Evolutionary conservation across 768 basidiomycete genomes (phyloP).

Genomic region (Leccinum aurantiacum): DNA sequence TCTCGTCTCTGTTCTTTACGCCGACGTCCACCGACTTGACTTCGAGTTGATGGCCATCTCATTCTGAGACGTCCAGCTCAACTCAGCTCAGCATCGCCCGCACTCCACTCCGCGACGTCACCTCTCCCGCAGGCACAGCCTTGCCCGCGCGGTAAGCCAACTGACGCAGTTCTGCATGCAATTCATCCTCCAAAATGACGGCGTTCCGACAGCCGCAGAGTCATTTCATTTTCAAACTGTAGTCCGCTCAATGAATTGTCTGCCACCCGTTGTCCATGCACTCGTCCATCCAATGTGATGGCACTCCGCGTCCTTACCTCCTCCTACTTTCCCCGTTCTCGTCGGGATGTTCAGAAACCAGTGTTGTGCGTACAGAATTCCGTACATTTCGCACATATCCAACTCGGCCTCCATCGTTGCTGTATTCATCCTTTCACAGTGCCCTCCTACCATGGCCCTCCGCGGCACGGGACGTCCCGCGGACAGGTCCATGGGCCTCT

Average conservation of each 20-base stretch:
- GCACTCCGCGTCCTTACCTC: slow-evolving; percentile 7
- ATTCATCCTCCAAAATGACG: slow-evolving; percentile 25
- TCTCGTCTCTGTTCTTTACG: slow-evolving; percentile 1
- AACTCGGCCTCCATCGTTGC: neutral
- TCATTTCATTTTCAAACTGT: slow-evolving; percentile 29
- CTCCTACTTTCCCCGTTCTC: slow-evolving; percentile 17
- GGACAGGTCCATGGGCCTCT: slow-evolving; percentile 26
- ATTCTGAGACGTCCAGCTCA: neutral
- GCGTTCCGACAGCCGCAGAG: slow-evolving; percentile 24
- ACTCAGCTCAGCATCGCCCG: slow-evolving; percentile 1
- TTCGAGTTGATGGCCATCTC: slow-evolving; percentile 22
- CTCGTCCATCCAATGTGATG: slow-evolving; percentile 14
- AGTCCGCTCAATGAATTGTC: slow-evolving; percentile 28
- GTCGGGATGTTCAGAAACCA: slow-evolving; percentile 16
- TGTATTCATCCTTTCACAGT: slow-evolving; percentile 1
- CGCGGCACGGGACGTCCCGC: neutral
- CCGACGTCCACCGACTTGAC: slow-evolving; percentile 41
- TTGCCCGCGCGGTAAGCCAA: slow-evolving; percentile 4
- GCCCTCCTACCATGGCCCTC: neutral
- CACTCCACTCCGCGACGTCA: slow-evolving; percentile 12
- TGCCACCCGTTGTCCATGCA: slow-evolving; percentile 32
- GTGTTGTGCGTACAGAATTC: slow-evolving; percentile 5
- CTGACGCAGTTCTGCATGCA: slow-evolving; percentile 20
- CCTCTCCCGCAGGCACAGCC: slow-evolving; percentile 10
- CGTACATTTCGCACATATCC: slow-evolving; percentile 2